Conservation (phyloP, 768 basidiomycete genomes). For the Brasilioporus rufonigricans region DNA sequence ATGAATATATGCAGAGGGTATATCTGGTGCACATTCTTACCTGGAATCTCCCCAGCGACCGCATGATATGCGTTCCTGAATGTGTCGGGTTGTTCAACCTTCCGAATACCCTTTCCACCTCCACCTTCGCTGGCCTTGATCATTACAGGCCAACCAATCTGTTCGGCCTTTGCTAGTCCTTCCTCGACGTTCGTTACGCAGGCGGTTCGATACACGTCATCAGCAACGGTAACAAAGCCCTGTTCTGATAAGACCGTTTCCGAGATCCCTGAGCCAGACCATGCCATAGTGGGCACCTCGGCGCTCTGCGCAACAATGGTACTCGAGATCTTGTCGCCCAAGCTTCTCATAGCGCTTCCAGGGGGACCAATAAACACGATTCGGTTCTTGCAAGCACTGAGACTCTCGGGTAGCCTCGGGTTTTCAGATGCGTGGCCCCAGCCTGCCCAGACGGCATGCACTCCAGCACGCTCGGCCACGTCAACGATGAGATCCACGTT, state of each 20-base stretch:
- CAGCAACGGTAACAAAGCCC: constrained; percentile 93
- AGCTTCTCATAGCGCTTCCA: constrained; percentile 96
- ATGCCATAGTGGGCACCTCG: constrained; percentile 95
- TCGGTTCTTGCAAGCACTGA: constrained; percentile 89
- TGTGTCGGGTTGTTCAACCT: constrained; percentile 79
- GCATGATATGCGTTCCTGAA: constrained; percentile 96
- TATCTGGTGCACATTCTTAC: constrained; percentile 40
- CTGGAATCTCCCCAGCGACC: constrained; percentile 94
- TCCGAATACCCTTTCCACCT: constrained; percentile 98
- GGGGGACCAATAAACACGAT: constrained; percentile 99
- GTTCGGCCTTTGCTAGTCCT: constrained; percentile 76
- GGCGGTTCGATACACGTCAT: constrained; percentile 82
- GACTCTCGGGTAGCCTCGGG: constrained; percentile 90
- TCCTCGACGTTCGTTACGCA: constrained; percentile 89
- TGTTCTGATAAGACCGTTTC: constrained; percentile 80
- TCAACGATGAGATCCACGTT: constrained; percentile 99
- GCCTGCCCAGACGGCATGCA: constrained; percentile 99
- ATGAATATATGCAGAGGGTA: constrained; percentile 7
- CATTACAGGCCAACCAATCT: constrained; percentile 97
- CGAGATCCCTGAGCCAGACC: constrained; percentile 94
- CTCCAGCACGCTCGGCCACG: constrained; percentile 93
- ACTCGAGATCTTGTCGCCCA: constrained; percentile 99
- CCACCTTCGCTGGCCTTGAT: constrained; percentile 99
- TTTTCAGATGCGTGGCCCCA: constrained; percentile 99
- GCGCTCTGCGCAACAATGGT: constrained; percentile 99